Conservation (phyloP, 192 early-diverging fungal genomes). For the Backusella sp. region DNA sequence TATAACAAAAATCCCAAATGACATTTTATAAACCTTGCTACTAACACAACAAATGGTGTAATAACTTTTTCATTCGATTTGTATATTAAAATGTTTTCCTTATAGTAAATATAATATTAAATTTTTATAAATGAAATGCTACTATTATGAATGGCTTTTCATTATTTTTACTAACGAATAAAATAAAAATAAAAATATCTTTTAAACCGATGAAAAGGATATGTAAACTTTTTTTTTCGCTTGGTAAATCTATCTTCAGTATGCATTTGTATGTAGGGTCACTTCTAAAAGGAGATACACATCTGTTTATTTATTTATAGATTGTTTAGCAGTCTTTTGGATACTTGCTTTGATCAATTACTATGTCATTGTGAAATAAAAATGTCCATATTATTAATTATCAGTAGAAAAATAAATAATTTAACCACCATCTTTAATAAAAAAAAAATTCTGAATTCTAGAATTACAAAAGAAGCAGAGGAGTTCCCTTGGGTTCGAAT, state of each 20-base stretch:
- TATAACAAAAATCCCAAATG: background rate
- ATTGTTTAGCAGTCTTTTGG: background rate
- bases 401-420: too few relatives aligned
- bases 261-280: background rate
- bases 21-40: background rate
- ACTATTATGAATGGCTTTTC: background rate
- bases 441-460: background rate
- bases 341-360: background rate
- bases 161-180: background rate
- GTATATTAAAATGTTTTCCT: background rate
- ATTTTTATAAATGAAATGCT: background rate
- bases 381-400: background rate
- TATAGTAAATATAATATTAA: background rate
- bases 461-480: background rate
- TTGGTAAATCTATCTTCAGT: background rate
- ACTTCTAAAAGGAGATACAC: background rate
- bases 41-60: background rate
- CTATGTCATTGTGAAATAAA: background rate
- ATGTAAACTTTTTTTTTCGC: too few relatives aligned
- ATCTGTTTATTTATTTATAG: background rate
- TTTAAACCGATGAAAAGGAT: too few relatives aligned
- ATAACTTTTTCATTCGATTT: background rate
- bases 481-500: background rate
- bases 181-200: too few relatives aligned
- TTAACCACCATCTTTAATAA: background rate